Evolutionary conservation across 129 eudicot genomes (phyloP).

Genomic region (Escallonia herrerae): DNA sequence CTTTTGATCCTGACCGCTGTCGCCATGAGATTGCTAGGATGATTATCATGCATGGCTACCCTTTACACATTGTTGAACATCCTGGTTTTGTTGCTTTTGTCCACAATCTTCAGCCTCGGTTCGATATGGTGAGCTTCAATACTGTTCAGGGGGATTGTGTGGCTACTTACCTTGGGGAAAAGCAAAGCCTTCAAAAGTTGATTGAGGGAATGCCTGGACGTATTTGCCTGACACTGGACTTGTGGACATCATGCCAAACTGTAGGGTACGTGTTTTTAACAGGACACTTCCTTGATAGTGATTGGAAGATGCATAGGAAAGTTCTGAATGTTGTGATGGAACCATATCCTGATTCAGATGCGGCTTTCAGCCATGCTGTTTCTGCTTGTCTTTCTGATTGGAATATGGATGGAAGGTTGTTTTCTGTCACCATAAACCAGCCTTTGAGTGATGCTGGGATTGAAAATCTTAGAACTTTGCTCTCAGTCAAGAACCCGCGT

Average conservation of each 20-base stretch:
- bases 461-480: conserved; percentile 59
- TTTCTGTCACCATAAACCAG: conserved; percentile 69
- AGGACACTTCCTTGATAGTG: conserved; percentile 81
- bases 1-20: conserved; percentile 63
- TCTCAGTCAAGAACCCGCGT: conserved; percentile 62
- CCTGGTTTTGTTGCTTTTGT: conserved; percentile 73
- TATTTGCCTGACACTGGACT: conserved; percentile 63
- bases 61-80: conserved; percentile 88
- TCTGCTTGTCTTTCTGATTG: conserved; percentile 81
- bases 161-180: conserved; percentile 66
- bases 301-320: conserved; percentile 75
- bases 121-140: conserved; percentile 69
- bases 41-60: conserved; percentile 91
- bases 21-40: conserved; percentile 80
- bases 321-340: conserved; percentile 82
- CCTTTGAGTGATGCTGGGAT: conserved; percentile 47
- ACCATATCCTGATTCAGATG: conserved; percentile 79
- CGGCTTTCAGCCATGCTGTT: conserved; percentile 87
- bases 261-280: conserved; percentile 72
- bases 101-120: conserved; percentile 79
- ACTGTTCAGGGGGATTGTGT: conserved; percentile 87
- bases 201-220: conserved; percentile 74
- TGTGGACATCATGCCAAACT: conserved; percentile 63
- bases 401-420: conserved; percentile 65
- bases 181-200: conserved; percentile 50